Percentiles rank a stretch among this genome's conserved stretches.
phyloP scores from a whole-genome alignment of 108 stramenopile species.

The Nannochloropsis salina region DNA sequence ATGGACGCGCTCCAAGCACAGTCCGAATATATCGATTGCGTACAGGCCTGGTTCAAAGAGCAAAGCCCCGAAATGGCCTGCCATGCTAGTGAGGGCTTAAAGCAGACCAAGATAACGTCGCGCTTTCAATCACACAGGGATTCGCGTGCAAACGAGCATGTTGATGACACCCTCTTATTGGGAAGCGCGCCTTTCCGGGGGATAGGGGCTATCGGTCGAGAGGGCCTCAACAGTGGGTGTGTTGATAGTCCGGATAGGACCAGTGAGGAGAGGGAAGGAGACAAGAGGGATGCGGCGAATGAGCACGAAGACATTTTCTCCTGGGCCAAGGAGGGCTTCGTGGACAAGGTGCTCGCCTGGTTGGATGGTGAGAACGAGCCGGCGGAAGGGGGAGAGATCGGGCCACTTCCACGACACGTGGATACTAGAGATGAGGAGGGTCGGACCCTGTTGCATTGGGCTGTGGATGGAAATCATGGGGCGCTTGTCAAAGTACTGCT shows the following conservation, averaged over 20 bases:
- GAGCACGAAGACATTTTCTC: neutral
- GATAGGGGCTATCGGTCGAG: neutral
- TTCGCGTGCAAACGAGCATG: too few relatives aligned
- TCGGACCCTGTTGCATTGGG: neutral
- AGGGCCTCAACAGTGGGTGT: neutral
- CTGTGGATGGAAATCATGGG: conserved; percentile 7
- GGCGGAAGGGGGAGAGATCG: neutral
- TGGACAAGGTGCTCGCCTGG: neutral
- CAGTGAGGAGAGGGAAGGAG: neutral
- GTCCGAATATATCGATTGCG: too few relatives aligned
- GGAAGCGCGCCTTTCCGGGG: neutral
- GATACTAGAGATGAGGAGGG: neutral
- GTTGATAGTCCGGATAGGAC: neutral
- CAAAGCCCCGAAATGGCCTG: too few relatives aligned
- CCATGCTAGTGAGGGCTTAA: too few relatives aligned
- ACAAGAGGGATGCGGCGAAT: neutral
- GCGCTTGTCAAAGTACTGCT: neutral
- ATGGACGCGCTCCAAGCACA: too few relatives aligned
- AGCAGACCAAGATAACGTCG: too few relatives aligned
- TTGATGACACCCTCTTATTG: neutral
- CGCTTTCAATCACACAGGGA: too few relatives aligned
- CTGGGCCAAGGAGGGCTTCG: neutral
- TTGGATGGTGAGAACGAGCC: neutral
- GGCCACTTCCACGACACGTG: neutral
- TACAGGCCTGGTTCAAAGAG: too few relatives aligned